Evolutionary conservation across 257 asterid species (phyloP).

Genomic region (Thymus mandschuricus): DNA sequence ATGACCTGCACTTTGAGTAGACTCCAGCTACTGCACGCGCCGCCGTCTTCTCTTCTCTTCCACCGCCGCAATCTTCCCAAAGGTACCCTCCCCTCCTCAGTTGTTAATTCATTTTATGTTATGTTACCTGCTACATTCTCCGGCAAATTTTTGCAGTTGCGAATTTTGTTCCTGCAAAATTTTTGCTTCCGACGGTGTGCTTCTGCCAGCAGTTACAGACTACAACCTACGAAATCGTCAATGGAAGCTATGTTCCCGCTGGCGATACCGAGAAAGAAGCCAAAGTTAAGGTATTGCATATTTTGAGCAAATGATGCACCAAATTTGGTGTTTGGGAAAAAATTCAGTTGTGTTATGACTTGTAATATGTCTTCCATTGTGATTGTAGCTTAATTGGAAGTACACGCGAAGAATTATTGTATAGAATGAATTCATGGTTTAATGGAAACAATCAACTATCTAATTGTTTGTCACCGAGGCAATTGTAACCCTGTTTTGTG

Average conservation of each 20-base stretch:
- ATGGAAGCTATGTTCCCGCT: slow-evolving; percentile 74
- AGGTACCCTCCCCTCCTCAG: slow-evolving; percentile 32
- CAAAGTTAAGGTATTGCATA: slow-evolving; percentile 42
- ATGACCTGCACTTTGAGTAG: slow-evolving; percentile 61
- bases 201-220: slow-evolving; percentile 77
- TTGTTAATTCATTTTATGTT: too few species aligned
- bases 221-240: slow-evolving; percentile 59
- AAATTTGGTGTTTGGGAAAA: neutral
- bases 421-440: neutral
- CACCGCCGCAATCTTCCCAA: slow-evolving; percentile 43
- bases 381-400: slow-evolving; percentile 1
- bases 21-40: slow-evolving; percentile 57
- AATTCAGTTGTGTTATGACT: neutral
- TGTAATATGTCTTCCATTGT: neutral
- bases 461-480: neutral
- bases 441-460: slow-evolving; percentile 6
- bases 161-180: slow-evolving; percentile 45
- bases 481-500: neutral
- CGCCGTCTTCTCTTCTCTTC: slow-evolving; percentile 47
- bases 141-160: slow-evolving; percentile 43
- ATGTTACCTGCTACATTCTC: neutral
- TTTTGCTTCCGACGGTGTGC: slow-evolving; percentile 43
- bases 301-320: neutral
- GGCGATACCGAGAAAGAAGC: slow-evolving; percentile 42
- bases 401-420: neutral